Evolutionary conservation across 495 filamentous ascomycete species (phyloP), one percentile per base, ranked within the genome.

Genomic region (Entonaema liquescens): DNA sequence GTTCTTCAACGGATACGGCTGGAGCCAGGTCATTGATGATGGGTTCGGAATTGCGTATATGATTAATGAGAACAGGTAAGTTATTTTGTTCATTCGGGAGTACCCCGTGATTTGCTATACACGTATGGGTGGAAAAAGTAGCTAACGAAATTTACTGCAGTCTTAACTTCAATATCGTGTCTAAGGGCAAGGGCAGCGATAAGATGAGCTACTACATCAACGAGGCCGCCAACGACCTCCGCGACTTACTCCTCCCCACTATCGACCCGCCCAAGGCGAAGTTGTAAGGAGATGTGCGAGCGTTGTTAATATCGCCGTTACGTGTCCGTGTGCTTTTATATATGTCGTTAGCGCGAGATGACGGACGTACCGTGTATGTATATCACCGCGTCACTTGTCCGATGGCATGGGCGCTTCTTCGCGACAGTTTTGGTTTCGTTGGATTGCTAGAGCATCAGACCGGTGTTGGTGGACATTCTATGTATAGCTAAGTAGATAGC

Each of bases 31-130:
- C 19, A 91, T 98, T 63, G 95, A 98, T 77, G 92, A 90, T 38
- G 95, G 95, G 15, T 99, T 93, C 79, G 95, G 96, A 21, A 97
- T 99, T 79, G 96, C 96, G 12, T 99, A 99, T 75, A 99, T 99
- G 96, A 98, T 99, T 75, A 99, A 99, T 76, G 95, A 99, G 86
- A 97, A 96, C 80, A 87, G 82, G 85, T 86, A 77, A 80, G 83
- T 79, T n/a, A n/a, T n/a, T n/a, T n/a, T n/a, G n/a, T n/a, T n/a
- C n/a, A n/a, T n/a, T n/a, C n/a, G n/a, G n/a, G n/a, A n/a, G n/a
- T n/a, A n/a, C n/a, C n/a, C n/a, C n/a, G n/a, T n/a, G n/a, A n/a
- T n/a, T n/a, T n/a, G n/a, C n/a, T n/a, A n/a, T n/a, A n/a, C n/a
- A n/a, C n/a, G n/a, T n/a, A n/a, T 33, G 17, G 5, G 8, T 19